These are phyloP conservation scores for Aspergillus viridinutans DNA, from an alignment of 2,329 filamentous ascomycete species.

Conservation along the genomic window DNA sequence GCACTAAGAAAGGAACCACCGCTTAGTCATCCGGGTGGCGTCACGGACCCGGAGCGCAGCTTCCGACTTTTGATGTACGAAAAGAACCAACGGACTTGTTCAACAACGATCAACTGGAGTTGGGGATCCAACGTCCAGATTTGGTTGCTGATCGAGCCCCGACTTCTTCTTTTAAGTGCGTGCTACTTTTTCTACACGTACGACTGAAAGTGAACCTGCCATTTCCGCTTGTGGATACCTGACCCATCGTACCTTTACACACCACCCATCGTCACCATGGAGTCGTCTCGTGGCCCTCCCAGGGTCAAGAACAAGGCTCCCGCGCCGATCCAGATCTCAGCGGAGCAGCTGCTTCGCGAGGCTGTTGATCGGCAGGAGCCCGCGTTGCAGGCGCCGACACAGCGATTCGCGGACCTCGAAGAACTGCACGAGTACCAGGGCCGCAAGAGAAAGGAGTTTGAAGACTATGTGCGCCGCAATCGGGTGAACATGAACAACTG, in stretches of 20 bases:
- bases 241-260: neutral
- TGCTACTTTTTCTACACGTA: neutral
- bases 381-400: slow-evolving; percentile 80
- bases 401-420: slow-evolving; percentile 93
- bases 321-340: slow-evolving; percentile 85
- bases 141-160: neutral
- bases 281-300: slow-evolving; percentile 83
- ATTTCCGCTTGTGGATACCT: neutral
- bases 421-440: slow-evolving; percentile 97
- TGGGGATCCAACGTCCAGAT: slow-evolving; percentile 2
- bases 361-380: slow-evolving; percentile 95
- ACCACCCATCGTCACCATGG: slow-evolving; percentile 57
- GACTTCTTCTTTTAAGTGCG: neutral
- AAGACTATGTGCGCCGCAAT: slow-evolving; percentile 95
- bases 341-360: slow-evolving; percentile 94
- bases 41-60: slow-evolving; percentile 13
- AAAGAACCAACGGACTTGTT: neutral
- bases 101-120: slow-evolving; percentile 1
- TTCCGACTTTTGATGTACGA: neutral
- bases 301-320: slow-evolving; percentile 98
- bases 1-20: neutral
- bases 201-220: neutral
- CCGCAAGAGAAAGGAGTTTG: slow-evolving; percentile 91
- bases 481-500: slow-evolving; percentile 97
- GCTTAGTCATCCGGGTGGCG: slow-evolving; percentile 11